Conservation (phyloP, 495 filamentous ascomycete species). For the Tuber melanosporum region DNA sequence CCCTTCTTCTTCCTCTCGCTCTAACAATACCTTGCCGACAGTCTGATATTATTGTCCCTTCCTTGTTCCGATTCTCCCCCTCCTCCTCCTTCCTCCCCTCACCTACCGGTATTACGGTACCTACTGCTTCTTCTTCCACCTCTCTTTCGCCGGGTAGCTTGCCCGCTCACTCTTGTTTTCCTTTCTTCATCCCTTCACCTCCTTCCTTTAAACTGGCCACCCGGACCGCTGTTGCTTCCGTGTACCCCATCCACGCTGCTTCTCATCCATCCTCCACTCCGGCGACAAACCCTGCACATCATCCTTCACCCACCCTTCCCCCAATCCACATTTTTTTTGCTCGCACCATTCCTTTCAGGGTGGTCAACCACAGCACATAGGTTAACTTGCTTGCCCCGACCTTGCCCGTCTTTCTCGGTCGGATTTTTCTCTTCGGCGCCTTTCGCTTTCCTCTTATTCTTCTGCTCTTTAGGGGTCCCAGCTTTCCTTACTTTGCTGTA, state of each 20-base stretch:
- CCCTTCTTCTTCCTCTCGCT: neutral
- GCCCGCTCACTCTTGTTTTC: neutral
- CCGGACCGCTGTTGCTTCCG: constrained; percentile 4
- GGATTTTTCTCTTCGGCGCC: neutral
- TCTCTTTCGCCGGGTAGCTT: neutral
- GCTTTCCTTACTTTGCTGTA: neutral
- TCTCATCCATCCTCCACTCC: constrained; percentile 1
- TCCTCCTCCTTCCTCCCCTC: neutral
- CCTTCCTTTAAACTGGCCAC: neutral
- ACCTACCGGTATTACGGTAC: neutral
- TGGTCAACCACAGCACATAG: neutral
- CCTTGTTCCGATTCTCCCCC: neutral
- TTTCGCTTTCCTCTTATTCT: neutral
- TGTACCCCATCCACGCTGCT: constrained; percentile 4
- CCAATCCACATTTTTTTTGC: constrained; percentile 1
- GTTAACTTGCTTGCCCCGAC: neutral
- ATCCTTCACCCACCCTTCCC: neutral
- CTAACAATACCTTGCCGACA: neutral
- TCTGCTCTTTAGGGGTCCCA: neutral
- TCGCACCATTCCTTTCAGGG: neutral
- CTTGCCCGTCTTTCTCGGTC: neutral
- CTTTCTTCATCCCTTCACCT: neutral
- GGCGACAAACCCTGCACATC: constrained; percentile 3
- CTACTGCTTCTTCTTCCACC: neutral
- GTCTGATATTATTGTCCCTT: constrained; percentile 3